Conservation (phyloP, 495 filamentous ascomycete genomes). For the Daldinia bambusicola region DNA sequence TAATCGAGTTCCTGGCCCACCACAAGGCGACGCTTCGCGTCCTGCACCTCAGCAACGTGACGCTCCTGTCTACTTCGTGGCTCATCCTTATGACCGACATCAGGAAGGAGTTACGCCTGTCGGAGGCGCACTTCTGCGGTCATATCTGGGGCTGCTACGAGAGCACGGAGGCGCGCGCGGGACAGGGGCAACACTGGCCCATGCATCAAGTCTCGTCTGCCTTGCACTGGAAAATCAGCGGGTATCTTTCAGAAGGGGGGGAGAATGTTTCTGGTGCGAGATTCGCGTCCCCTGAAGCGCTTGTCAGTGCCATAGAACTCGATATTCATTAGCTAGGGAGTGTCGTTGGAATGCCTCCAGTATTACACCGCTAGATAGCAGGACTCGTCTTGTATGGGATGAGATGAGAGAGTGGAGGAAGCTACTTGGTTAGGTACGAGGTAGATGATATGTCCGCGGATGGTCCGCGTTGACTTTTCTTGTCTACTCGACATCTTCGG, state of each 20-base stretch:
- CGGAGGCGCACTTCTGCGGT: constrained; percentile 20
- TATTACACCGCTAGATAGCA: not conserved
- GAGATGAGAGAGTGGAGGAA: too few relatives aligned
- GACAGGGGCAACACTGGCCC: not conserved
- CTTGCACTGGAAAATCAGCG: not conserved
- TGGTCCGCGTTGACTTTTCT: too few relatives aligned
- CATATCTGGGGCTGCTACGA: not conserved
- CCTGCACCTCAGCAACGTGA: constrained; percentile 13
- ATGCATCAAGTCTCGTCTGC: not conserved
- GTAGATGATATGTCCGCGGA: too few relatives aligned
- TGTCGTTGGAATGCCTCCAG: too few relatives aligned
- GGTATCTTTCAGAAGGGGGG: not conserved
- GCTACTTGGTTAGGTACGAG: too few relatives aligned
- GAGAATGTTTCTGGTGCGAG: too few relatives aligned
- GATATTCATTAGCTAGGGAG: too few relatives aligned
- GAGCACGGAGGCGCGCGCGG: not conserved
- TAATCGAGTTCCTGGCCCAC: constrained; percentile 21
- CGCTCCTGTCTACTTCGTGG: constrained; percentile 34
- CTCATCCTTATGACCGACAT: constrained; percentile 24
- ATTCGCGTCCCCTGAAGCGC: too few relatives aligned
- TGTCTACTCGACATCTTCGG: too few relatives aligned
- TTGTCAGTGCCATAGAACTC: too few relatives aligned
- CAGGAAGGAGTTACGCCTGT: constrained; percentile 24
- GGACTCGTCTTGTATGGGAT: too few relatives aligned
- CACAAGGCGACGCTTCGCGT: constrained; percentile 32